phyloP scores from a whole-genome alignment of 495 filamentous ascomycete species.

The Talaromyces proteolyticus region DNA sequence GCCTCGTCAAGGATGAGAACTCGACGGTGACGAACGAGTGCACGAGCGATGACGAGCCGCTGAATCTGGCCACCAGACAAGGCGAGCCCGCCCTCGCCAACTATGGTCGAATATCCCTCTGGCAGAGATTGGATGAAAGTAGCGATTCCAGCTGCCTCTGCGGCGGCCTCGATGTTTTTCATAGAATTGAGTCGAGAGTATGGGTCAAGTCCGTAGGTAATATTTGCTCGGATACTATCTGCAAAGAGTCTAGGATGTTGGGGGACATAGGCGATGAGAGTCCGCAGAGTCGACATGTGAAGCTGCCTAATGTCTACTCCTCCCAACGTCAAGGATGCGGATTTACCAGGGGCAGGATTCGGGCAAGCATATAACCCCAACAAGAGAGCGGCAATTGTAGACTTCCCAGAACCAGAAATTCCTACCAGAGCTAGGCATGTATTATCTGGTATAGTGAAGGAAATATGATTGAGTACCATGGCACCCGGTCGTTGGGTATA shows the following conservation, averaged over 20 bases:
- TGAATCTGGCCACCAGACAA: constrained; percentile 85
- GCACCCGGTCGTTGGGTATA: constrained; percentile 57
- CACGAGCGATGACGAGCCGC: constrained; percentile 74
- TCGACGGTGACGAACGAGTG: constrained; percentile 61
- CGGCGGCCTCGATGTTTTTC: constrained; percentile 49
- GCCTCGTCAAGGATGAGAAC: constrained; percentile 85
- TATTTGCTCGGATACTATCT: constrained; percentile 66
- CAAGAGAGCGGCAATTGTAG: constrained; percentile 73
- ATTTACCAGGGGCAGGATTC: background rate
- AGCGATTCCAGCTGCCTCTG: constrained; percentile 66
- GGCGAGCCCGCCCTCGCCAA: constrained; percentile 71
- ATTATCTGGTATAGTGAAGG: constrained; percentile 50
- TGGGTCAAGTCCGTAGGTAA: constrained; percentile 63
- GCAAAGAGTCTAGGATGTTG: constrained; percentile 78
- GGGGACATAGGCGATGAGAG: constrained; percentile 66
- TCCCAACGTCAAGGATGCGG: constrained; percentile 41
- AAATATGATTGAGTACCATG: constrained; percentile 51
- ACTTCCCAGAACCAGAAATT: constrained; percentile 82
- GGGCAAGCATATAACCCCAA: constrained; percentile 52
- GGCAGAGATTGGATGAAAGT: constrained; percentile 73
- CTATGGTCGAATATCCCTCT: constrained; percentile 63
- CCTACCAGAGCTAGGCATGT: constrained; percentile 74
- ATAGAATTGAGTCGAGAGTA: constrained; percentile 26
- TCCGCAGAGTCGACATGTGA: constrained; percentile 59
- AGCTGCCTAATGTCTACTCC: constrained; percentile 47